A percentile compares a stretch with the other conserved stretches of the same genome.
Evolutionary conservation across 371 early-diverging fungal genomes (phyloP).

Genomic region (Parasitella parasitica): DNA sequence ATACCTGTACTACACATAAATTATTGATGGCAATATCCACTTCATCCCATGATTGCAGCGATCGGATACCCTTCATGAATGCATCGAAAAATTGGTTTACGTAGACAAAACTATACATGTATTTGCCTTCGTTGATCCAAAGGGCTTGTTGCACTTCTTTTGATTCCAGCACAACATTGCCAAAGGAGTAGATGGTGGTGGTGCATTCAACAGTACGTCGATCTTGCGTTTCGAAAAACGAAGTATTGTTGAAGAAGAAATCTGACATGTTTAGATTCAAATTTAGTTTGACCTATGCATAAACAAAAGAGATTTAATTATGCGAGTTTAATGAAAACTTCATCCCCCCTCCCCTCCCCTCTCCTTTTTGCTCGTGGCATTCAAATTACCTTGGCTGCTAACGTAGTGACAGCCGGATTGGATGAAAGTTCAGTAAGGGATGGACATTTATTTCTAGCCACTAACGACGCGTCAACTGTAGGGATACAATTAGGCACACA

Average conservation of each 20-base stretch:
- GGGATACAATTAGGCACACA: conserved; percentile 41
- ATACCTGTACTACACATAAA: conserved; percentile 54
- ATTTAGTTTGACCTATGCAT: conserved; percentile 31
- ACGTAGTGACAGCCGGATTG: conserved; percentile 3
- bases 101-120: conserved; percentile 55
- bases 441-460: conserved; percentile 37
- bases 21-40: conserved; percentile 55
- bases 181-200: conserved; percentile 66
- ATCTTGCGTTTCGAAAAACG: conserved; percentile 54
- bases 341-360: neutral
- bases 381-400: conserved; percentile 33
- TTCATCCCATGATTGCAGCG: conserved; percentile 50
- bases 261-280: conserved; percentile 41
- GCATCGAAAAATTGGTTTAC: conserved; percentile 65
- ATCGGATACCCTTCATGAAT: conserved; percentile 51
- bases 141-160: conserved; percentile 57
- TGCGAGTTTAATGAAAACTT: neutral
- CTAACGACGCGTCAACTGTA: conserved; percentile 11
- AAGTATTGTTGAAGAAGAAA: conserved; percentile 47
- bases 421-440: conserved; percentile 19
- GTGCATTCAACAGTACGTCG: conserved; percentile 58
- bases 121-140: conserved; percentile 42
- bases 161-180: conserved; percentile 59
- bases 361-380: too few relatives aligned
- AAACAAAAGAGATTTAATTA: neutral